Base-by-base conservation (phyloP, 306 rosid species). In the Cicer judaicum region DNA sequence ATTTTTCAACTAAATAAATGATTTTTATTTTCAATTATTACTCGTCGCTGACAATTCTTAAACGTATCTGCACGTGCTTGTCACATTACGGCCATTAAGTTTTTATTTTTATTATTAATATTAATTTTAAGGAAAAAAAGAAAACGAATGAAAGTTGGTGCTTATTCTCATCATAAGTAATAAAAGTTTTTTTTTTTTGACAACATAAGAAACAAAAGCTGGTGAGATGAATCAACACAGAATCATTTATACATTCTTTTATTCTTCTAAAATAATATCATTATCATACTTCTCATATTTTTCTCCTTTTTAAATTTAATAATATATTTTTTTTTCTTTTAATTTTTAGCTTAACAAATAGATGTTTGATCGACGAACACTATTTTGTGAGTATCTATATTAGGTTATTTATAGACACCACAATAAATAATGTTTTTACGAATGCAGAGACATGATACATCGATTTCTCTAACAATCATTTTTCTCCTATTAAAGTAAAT, bases 61-160 rank as follows among this genome's bases (percentile, higher is more conserved):
- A 66, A 66, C 60, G 3, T 16, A 43, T 42, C 10, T 56, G 41
- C 10, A 79, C 39, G 42, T 73, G 69, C 43, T 71, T 43, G 59
- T 34, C 66, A 63, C 15, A 24, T 0, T 12, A 8, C 49, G 7
- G 9, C 55, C 46, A 42, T 66, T 66, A n/a, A 14, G 10, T 19
- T 52, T 1, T 60, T n/a, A 77, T 56, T 7, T 5, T 40, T 24
- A 29, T 29, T 29, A 29, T 24, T 24, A 24, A 24, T 24, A 24
- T 24, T 29, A 29, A 29, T 29, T 2, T 29, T 29, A 29, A 29
- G 34, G 34, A 3, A 3, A 29, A 29, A 24, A 24, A 39, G 6
- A 4, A 40, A 6, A 40, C 2, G 8, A 40, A 40, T 40, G 43
- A 40, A 5, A 40, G 34, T 29, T 29, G 34, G 34, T 29, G 0